Percentiles rank a stretch among this genome's conserved stretches.
These are phyloP conservation scores for Aurantiochytrium sp. DNA, from an alignment of 108 stramenopile species.

Conservation along the genomic window DNA sequence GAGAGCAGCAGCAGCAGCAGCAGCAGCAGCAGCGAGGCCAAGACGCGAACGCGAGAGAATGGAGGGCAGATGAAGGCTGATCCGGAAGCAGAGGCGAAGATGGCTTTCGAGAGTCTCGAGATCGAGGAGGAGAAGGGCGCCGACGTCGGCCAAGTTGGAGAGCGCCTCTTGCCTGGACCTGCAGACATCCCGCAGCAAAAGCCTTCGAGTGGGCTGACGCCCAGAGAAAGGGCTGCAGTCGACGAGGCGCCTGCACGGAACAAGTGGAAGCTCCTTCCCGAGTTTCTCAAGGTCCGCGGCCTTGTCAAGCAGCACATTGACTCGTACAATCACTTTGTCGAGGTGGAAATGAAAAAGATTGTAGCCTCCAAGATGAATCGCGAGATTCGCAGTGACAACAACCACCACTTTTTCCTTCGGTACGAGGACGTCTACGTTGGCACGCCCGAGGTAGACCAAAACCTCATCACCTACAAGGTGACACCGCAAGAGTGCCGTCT, in stretches of 20 bases:
- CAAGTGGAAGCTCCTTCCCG: slow-evolving; percentile 29
- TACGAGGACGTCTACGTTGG: slow-evolving; percentile 91
- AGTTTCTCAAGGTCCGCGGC: slow-evolving; percentile 97
- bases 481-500: slow-evolving; percentile 95
- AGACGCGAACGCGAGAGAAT: too few relatives aligned
- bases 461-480: slow-evolving; percentile 84
- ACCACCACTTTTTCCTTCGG: slow-evolving; percentile 76
- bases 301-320: slow-evolving; percentile 97
- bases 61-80: too few relatives aligned
- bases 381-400: slow-evolving; percentile 65
- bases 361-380: slow-evolving; percentile 88
- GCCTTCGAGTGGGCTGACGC: neutral
- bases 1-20: neutral
- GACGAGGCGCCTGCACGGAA: neutral
- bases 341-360: slow-evolving; percentile 94
- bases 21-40: too few relatives aligned
- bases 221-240: neutral
- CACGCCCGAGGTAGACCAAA: slow-evolving; percentile 73
- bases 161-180: neutral
- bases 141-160: neutral
- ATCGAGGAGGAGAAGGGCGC: neutral
- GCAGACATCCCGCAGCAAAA: neutral
- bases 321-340: slow-evolving; percentile 95
- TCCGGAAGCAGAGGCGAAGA: too few relatives aligned
- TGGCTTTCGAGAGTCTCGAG: too few relatives aligned